Percentiles rank a stretch among this genome's conserved stretches.
These are phyloP conservation scores for Chrysoporthe puriensis DNA, from an alignment of 2,329 filamentous ascomycete genomes.

Conservation along the genomic window DNA sequence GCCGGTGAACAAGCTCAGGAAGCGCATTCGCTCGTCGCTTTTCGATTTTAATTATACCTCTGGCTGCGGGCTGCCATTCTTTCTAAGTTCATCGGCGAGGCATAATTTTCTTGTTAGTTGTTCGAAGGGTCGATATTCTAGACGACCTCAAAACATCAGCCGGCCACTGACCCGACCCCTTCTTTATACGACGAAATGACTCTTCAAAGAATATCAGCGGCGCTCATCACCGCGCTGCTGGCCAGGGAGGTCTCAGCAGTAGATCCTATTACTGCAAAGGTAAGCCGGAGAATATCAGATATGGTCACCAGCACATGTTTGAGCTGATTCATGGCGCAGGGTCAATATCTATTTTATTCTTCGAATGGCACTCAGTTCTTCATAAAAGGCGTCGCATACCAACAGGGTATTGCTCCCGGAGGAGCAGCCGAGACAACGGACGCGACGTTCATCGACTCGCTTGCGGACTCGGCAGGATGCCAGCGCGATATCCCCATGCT, in stretches of 20 bases:
- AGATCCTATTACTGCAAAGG: constrained; percentile 15
- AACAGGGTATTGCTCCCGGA: constrained; percentile 65
- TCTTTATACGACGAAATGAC: background rate
- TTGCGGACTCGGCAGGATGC: constrained; percentile 73
- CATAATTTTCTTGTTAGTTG: background rate
- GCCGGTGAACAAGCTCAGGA: background rate
- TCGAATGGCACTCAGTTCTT: constrained; percentile 66
- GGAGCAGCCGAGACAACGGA: constrained; percentile 56
- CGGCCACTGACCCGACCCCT: background rate
- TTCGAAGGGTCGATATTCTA: background rate
- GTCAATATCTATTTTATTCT: constrained; percentile 73
- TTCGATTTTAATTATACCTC: background rate
- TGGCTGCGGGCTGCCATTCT: constrained; percentile 14
- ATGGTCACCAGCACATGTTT: background rate
- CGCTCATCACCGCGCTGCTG: background rate
- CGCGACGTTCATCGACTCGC: constrained; percentile 76
- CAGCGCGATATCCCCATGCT: constrained; percentile 85
- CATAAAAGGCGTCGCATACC: constrained; percentile 94
- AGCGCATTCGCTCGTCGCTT: background rate
- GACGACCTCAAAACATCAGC: background rate
- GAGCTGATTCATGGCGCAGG: background rate
- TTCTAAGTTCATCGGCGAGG: background rate
- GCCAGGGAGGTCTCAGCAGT: background rate
- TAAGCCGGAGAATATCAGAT: background rate
- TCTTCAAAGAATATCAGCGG: background rate